Evolutionary conservation across 768 basidiomycete genomes (phyloP).

Genomic region (Kondoa malvinella): DNA sequence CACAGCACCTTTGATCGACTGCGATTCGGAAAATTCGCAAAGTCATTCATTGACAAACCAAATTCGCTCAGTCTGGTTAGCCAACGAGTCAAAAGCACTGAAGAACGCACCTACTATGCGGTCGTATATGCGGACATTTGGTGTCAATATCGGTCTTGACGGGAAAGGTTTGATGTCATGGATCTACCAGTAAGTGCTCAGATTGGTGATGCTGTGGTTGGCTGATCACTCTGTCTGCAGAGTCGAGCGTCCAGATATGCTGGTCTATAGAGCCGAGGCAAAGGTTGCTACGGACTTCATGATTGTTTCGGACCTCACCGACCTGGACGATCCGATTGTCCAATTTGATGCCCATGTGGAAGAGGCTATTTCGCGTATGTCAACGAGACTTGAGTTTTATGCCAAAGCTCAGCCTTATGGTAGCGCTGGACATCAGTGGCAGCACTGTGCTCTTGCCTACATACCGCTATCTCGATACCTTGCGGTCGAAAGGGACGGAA

Average conservation of each 20-base stretch:
- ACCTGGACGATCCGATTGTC: neutral
- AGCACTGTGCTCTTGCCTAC: neutral
- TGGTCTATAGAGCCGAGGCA: neutral
- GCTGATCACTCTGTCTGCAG: neutral
- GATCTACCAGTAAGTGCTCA: neutral
- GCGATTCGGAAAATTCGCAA: neutral
- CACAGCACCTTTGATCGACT: neutral
- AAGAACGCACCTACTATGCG: neutral
- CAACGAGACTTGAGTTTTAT: neutral
- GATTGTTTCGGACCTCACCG: neutral
- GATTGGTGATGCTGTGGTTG: neutral
- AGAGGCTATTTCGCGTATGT: neutral
- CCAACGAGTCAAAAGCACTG: neutral
- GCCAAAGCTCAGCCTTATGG: neutral
- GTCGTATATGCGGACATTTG: neutral
- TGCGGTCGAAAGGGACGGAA: neutral
- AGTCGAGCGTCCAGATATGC: neutral
- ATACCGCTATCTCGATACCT: neutral
- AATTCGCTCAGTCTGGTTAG: neutral
- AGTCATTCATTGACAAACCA: neutral
- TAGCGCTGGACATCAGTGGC: neutral
- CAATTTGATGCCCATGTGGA: neutral
- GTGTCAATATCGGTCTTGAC: neutral
- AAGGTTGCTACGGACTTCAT: neutral
- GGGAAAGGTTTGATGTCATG: neutral